Percentiles rank a stretch among this genome's conserved stretches.
Conservation (phyloP, 139 green algal genomes). For the Auxenochlorella pyrenoidosa region DNA sequence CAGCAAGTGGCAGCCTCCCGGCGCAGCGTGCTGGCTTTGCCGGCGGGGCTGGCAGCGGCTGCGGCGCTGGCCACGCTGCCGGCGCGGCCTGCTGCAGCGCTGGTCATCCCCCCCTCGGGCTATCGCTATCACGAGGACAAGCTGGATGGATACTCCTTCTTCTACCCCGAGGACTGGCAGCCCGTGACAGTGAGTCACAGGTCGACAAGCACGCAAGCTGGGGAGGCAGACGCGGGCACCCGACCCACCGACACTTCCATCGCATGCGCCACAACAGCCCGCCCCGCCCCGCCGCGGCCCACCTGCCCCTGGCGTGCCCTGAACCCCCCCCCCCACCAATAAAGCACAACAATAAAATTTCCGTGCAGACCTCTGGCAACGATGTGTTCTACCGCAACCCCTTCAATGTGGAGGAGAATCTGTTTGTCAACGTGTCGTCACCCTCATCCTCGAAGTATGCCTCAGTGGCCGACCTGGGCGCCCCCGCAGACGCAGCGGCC, state of each 20-base stretch:
- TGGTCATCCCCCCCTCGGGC: slow-evolving; percentile 21
- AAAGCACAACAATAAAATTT: not conserved
- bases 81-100: not conserved
- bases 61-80: not conserved
- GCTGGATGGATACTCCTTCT: slow-evolving; percentile 90
- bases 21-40: slow-evolving; percentile 13
- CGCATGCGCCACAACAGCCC: not conserved
- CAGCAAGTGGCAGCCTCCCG: not conserved
- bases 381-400: slow-evolving; percentile 93
- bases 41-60: not conserved
- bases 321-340: no score
- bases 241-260: not conserved
- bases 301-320: not conserved
- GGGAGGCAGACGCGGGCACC: no score
- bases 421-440: slow-evolving; percentile 93
- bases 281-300: not conserved
- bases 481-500: slow-evolving; percentile 77
- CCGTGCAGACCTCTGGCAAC: slow-evolving; percentile 77
- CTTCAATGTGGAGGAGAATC: slow-evolving; percentile 86
- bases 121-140: slow-evolving; percentile 68
- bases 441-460: slow-evolving; percentile 82
- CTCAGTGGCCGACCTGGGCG: slow-evolving; percentile 83
- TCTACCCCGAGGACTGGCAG: slow-evolving; percentile 80
- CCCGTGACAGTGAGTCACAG: slow-evolving; percentile 68
- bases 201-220: no score